phyloP scores from a whole-genome alignment of 371 early-diverging fungal species.

The Amoeboradix gromovi region DNA sequence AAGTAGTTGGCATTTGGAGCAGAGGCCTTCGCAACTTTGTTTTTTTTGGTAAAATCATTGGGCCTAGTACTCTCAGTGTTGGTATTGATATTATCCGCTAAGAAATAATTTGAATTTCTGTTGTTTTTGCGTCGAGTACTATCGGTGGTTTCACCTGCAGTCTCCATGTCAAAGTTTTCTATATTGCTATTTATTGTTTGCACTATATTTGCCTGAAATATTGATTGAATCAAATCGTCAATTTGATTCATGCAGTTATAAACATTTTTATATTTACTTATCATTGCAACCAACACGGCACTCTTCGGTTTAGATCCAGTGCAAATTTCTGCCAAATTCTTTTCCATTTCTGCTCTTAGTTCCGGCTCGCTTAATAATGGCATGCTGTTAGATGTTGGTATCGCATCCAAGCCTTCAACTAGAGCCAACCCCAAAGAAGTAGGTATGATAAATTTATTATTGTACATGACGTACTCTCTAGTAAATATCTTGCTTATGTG shows the following conservation, averaged over 20 bases:
- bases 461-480: constrained; percentile 58
- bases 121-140: not conserved
- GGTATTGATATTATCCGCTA: not conserved
- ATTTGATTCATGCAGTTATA: constrained; percentile 52
- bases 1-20: not conserved
- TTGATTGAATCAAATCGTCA: constrained; percentile 6
- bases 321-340: constrained; percentile 33
- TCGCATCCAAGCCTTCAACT: constrained; percentile 55
- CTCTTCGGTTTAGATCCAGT: constrained; percentile 8
- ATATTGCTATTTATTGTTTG: not conserved
- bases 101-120: not conserved
- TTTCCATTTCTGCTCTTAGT: constrained; percentile 13
- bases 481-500: constrained; percentile 88
- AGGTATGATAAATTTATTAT: constrained; percentile 34
- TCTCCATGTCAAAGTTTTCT: not conserved
- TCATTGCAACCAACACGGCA: constrained; percentile 11
- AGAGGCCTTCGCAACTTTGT: not conserved
- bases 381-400: constrained; percentile 4
- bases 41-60: not conserved
- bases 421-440: constrained; percentile 71
- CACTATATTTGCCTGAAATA: not conserved
- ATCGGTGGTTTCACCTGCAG: not conserved
- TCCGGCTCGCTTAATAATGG: constrained; percentile 7
- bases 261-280: constrained; percentile 32
- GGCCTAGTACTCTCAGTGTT: not conserved